Evolutionary conservation across 139 green algal species (phyloP).

Genomic region (Chlorella sp.): DNA sequence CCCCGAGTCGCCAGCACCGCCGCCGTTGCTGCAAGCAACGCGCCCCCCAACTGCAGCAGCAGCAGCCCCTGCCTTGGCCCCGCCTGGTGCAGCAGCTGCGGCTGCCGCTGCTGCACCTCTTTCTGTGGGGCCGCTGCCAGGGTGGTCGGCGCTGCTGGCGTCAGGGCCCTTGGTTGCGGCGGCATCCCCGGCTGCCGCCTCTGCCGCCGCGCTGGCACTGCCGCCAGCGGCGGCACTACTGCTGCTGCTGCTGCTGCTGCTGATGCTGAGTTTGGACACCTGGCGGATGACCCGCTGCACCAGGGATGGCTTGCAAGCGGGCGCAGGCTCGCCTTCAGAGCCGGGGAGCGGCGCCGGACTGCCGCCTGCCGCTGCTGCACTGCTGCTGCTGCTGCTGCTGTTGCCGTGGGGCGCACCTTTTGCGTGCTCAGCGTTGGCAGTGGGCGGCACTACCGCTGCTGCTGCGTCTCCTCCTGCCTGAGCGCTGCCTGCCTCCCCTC

Average conservation of each 20-base stretch:
- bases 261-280: conserved; percentile 24
- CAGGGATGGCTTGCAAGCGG: not conserved
- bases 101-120: not conserved
- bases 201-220: not conserved
- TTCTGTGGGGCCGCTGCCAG: not conserved
- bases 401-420: not conserved
- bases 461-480: not conserved
- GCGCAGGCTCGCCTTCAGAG: not conserved
- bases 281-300: conserved; percentile 31
- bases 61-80: not conserved
- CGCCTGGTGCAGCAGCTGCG: not conserved
- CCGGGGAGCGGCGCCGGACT: not conserved
- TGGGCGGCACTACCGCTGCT: not conserved
- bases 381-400: not conserved
- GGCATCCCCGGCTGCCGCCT: not conserved
- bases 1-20: not conserved
- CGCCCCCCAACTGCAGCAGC: no score
- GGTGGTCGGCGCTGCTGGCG: not conserved
- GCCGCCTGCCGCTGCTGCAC: not conserved
- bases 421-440: no score
- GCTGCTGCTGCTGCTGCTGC: not conserved
- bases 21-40: not conserved
- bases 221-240: not conserved
- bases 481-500: not conserved
- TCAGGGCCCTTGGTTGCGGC: not conserved